Evolutionary conservation across 2,329 filamentous ascomycete genomes (phyloP), one percentile per base, ranked within the genome.

Genomic region (Exophiala mesophila): DNA sequence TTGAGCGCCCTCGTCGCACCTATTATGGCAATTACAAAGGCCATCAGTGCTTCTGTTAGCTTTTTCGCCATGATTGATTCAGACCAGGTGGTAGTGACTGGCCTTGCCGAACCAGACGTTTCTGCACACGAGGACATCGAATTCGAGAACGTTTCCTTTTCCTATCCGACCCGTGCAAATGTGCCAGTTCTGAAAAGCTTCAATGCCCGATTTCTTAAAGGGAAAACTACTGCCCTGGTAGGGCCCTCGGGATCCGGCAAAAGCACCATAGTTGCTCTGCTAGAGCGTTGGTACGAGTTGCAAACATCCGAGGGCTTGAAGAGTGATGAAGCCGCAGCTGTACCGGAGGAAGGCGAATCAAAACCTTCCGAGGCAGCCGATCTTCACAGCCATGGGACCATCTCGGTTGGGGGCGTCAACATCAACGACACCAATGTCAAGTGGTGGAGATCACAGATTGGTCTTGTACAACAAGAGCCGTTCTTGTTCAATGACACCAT

Each of bases 1-100:
- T 46, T 72, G 23, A 59, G 60, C 12, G 49, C 44, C 8, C 56
- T 64, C 18, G 57, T 57, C 8, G 47, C 57, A 3, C 63, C 64
- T 1, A 32, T 67, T 16, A 62, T 65, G 44, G 54, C 57, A 3
- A 57, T 67, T 4, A 57, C 56, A 9, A 65, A 67, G 36, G 94
- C 94, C 82, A 82, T 87, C 53, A 94, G 96, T 66, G 88, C 88
- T 0, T 87, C 89, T 60, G 75, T 88, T 40, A 85, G 89, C 1
- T 88, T 89, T 0, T 73, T 76, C 31, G 78, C 88, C 50, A 77
- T 97, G 50, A 92, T 94, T 66, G 79, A 72, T 2, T 74, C 70
- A 2, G 89, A 96, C 52, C 57, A 57, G 17, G 59, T 63, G 2
- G 55, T 60, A 1, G 45, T 49, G 5, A 45, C 56, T 6, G 64